Base-by-base conservation (phyloP, 1,139 yeast genomes). In the Suzukiozyma palmioleophila region DNA sequence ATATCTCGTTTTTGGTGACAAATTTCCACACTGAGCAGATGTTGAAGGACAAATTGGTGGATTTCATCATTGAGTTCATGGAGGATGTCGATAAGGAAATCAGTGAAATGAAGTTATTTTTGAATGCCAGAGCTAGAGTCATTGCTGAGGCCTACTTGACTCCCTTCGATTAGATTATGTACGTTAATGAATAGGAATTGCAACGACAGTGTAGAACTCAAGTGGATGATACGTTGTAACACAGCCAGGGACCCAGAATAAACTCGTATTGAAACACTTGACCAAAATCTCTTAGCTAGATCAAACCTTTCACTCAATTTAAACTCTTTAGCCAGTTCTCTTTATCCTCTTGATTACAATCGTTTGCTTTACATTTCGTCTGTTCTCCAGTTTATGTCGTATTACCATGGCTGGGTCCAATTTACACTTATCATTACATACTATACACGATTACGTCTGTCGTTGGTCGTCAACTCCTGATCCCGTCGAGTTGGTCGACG, bases 81-180 rank as follows among this genome's bases (percentile, higher is more conserved):
- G 98, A 92, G 63, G 98, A 90, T 55, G 98, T 92, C 21, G 99
- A 92, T 64, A 92, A 90, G 68, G 99, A 92, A 63, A 94, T 92
- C 57, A 87, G 96, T 62, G 99, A 92, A 62, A 94, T 92, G 96
- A 94, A 94, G 65, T 75, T 92, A 60, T 94, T 92, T 61, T 77
- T 94, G 62, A 92, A 92, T 59, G 97, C 98, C 22, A 79, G 99
- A 57, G 98, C 99, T 14, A 84, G 99, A 70, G 94, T 88, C 46
- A 94, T 90, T 39, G 99, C 98, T 16, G 98, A 94, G 64, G 92
- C 95, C 10, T 90, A 88, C 60, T 73, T 90, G 53, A 81, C 85
- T 32, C 84, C 84, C 24, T 82, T 82, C 53, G 88, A 81, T 60
- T 81, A 59, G 43, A 14, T 22, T 13, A n/a, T 25, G 32, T 28